Conservation (phyloP, 2,329 filamentous ascomycete species). For the Colletotrichum tanaceti region DNA sequence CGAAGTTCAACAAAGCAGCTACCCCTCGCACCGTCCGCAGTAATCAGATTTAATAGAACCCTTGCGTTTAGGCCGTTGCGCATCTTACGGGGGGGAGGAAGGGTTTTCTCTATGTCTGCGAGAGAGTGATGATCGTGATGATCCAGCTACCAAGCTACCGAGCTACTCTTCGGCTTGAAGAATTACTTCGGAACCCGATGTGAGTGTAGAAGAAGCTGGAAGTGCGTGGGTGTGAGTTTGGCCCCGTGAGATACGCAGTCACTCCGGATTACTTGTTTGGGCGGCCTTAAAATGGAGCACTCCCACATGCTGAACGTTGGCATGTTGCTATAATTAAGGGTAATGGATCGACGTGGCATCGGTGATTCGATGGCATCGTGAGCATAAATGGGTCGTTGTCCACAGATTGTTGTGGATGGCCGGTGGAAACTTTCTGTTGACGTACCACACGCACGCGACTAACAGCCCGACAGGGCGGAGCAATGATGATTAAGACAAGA, state of each 20-base stretch:
- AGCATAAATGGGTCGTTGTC: neutral
- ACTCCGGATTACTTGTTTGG: neutral
- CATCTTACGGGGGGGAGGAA: neutral
- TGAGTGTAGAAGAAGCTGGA: no score
- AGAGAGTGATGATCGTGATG: no score
- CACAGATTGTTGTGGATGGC: neutral
- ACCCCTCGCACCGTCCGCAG: neutral
- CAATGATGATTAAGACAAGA: no score
- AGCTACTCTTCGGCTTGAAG: neutral
- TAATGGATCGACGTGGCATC: conserved; percentile 24
- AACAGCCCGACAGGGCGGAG: neutral
- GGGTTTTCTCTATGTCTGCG: no score
- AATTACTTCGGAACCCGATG: no score
- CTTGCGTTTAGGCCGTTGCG: neutral
- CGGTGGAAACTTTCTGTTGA: neutral
- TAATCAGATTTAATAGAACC: neutral
- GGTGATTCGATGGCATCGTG: conserved; percentile 9
- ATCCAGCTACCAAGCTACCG: neutral
- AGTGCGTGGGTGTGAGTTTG: neutral
- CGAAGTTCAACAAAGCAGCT: neutral
- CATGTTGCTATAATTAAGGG: conserved; percentile 31
- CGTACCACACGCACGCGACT: neutral
- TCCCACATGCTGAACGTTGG: neutral
- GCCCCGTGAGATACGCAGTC: neutral
- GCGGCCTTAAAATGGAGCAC: neutral